Percentiles rank a stretch among this genome's conserved stretches.
phyloP scores from a whole-genome alignment of 139 green algal genomes.

The Microglena sp. region DNA sequence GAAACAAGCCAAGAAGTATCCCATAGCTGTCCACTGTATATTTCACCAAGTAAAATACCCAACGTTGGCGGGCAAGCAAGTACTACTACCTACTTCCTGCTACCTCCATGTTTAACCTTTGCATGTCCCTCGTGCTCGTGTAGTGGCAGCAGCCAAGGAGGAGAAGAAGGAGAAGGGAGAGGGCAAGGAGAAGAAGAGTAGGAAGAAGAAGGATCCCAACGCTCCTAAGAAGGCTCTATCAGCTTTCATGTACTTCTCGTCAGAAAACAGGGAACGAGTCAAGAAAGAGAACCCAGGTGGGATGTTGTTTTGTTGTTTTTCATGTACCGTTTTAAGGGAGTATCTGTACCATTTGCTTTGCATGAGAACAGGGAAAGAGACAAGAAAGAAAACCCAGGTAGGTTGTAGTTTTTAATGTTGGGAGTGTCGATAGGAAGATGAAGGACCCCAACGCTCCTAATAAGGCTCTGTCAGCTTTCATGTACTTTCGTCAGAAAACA shows the following conservation, averaged over 20 bases:
- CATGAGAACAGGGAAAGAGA: background rate
- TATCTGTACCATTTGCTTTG: background rate
- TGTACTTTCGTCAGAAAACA: constrained; percentile 1
- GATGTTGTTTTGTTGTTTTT: too few species aligned
- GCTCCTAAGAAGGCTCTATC: constrained; percentile 74
- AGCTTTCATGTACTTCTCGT: constrained; percentile 83
- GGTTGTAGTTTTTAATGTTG: too few species aligned
- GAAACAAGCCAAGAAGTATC: too few species aligned
- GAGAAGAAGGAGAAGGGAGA: background rate
- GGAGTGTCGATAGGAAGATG: background rate
- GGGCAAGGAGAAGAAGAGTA: constrained; percentile 38
- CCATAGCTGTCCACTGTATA: too few species aligned
- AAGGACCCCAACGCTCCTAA: background rate
- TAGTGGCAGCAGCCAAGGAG: constrained; percentile 5
- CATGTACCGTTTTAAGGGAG: background rate
- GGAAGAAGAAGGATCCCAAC: constrained; percentile 66
- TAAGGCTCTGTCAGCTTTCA: background rate
- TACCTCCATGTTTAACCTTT: background rate
- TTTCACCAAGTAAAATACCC: too few species aligned
- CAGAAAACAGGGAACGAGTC: constrained; percentile 41
- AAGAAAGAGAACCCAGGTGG: constrained; percentile 3
- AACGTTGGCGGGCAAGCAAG: background rate
- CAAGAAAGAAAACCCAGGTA: background rate
- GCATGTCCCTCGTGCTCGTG: background rate
- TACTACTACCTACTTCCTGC: background rate